Evolutionary conservation across 208 protist genomes (phyloP).

Genomic region (Angomonas desouzai): DNA sequence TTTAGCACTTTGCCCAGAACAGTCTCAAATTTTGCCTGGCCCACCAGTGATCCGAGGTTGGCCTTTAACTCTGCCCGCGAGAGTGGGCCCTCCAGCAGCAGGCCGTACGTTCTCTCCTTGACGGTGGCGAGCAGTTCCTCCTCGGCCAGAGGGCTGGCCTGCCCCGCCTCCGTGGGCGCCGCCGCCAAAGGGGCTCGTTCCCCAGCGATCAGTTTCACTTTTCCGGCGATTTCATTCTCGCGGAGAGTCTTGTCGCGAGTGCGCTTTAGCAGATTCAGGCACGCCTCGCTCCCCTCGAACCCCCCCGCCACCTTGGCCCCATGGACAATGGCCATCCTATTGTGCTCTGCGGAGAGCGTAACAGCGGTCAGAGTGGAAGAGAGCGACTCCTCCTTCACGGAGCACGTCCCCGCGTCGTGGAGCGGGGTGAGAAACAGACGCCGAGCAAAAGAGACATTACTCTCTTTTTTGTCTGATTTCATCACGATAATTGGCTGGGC

Average conservation of each 20-base stretch:
- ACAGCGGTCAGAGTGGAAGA: constrained; percentile 8
- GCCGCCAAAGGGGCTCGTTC: background rate
- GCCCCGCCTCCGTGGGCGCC: background rate
- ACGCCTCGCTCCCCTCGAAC: constrained; percentile 36
- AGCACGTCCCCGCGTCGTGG: background rate
- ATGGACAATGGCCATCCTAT: constrained; percentile 72
- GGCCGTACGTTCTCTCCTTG: background rate
- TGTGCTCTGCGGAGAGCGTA: constrained; percentile 23
- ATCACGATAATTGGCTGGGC: background rate
- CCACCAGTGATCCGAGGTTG: constrained; percentile 28
- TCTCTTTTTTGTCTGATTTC: background rate
- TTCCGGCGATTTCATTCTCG: background rate
- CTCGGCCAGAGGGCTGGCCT: background rate
- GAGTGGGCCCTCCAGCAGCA: background rate
- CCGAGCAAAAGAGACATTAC: background rate
- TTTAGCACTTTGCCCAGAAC: constrained; percentile 53
- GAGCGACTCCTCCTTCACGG: background rate
- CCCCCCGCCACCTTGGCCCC: constrained; percentile 51
- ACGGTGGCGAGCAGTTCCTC: background rate
- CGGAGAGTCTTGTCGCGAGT: constrained; percentile 30
- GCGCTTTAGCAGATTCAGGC: constrained; percentile 32
- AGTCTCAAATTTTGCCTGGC: constrained; percentile 40
- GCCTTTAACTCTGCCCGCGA: background rate
- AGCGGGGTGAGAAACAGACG: background rate
- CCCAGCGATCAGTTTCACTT: background rate